Percentiles rank a stretch among this genome's conserved stretches.
These are phyloP conservation scores for Colletotrichum sp. DNA, from an alignment of 2,329 filamentous ascomycete genomes.

Conservation along the genomic window DNA sequence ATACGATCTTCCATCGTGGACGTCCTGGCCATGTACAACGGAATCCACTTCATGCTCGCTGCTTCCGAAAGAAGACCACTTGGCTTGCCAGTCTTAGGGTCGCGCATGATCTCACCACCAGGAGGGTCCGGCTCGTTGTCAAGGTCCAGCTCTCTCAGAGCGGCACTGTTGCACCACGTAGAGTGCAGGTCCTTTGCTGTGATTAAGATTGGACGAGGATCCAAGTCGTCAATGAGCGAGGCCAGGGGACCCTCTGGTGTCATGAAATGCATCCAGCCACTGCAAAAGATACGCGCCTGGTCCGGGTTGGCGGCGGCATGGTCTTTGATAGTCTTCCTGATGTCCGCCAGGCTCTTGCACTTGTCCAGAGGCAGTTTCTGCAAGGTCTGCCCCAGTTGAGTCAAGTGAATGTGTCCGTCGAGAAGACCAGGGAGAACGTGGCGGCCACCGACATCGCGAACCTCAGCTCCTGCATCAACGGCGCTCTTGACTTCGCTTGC, in stretches of 20 bases:
- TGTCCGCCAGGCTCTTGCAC: conserved; percentile 54
- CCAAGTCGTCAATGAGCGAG: conserved; percentile 55
- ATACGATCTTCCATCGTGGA: conserved; percentile 53
- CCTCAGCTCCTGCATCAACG: conserved; percentile 22
- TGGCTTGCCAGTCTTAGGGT: conserved; percentile 45
- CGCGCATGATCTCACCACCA: conserved; percentile 49
- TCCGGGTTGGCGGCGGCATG: conserved; percentile 51
- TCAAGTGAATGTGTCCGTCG: conserved; percentile 63
- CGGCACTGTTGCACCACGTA: conserved; percentile 60
- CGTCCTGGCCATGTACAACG: conserved; percentile 56
- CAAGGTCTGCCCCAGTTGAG: conserved; percentile 59
- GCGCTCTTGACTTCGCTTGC: conserved; percentile 27
- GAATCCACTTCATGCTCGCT: conserved; percentile 42
- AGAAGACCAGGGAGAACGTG: conserved; percentile 60
- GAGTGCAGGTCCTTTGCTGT: conserved; percentile 64
- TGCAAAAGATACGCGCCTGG: conserved; percentile 51
- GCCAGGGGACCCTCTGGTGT: conserved; percentile 54
- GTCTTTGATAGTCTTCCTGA: conserved; percentile 47
- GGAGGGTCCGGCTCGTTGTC: conserved; percentile 50
- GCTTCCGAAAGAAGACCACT: conserved; percentile 60
- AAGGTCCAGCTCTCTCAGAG: conserved; percentile 54
- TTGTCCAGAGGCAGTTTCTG: conserved; percentile 52
- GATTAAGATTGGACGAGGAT: conserved; percentile 58
- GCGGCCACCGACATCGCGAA: conserved; percentile 33
- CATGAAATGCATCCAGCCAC: conserved; percentile 63